phyloP scores from a whole-genome alignment of 2,329 filamentous ascomycete species.

The Calonectria fujianensis region DNA sequence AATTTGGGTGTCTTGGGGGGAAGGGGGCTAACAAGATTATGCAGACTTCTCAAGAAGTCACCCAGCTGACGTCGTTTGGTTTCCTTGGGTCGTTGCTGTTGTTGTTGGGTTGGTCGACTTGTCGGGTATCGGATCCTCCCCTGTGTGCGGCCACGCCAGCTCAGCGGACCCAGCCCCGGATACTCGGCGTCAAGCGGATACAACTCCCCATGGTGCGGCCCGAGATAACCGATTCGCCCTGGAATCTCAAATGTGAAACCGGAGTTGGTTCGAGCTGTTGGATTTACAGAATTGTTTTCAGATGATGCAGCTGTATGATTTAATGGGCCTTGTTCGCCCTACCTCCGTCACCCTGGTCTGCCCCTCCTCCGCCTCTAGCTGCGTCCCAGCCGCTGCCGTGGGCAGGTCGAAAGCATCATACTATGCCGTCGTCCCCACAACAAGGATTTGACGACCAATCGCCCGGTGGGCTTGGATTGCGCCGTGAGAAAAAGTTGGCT shows the following conservation, averaged over 20 bases:
- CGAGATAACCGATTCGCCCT: constrained; percentile 14
- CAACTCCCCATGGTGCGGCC: constrained; percentile 2
- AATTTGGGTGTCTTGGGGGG: neutral
- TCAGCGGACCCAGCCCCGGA: neutral
- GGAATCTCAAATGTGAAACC: constrained; percentile 19
- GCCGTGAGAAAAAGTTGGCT: neutral
- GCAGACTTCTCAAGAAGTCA: neutral
- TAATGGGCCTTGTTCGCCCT: neutral
- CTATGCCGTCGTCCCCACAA: constrained; percentile 2
- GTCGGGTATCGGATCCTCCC: neutral
- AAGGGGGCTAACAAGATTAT: neutral
- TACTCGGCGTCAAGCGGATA: constrained; percentile 13
- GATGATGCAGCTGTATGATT: neutral
- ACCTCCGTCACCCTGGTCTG: constrained; percentile 3
- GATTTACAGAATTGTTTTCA: neutral
- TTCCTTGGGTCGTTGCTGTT: neutral
- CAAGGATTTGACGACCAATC: neutral
- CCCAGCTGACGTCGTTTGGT: neutral
- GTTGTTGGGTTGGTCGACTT: neutral
- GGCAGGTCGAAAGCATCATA: neutral
- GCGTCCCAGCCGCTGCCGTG: neutral
- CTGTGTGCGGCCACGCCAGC: neutral
- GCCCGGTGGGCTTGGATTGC: neutral
- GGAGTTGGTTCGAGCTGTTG: neutral
- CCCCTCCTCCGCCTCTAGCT: neutral